phyloP scores from a whole-genome alignment of 208 protist genomes.

The Entamoeba invadens region DNA sequence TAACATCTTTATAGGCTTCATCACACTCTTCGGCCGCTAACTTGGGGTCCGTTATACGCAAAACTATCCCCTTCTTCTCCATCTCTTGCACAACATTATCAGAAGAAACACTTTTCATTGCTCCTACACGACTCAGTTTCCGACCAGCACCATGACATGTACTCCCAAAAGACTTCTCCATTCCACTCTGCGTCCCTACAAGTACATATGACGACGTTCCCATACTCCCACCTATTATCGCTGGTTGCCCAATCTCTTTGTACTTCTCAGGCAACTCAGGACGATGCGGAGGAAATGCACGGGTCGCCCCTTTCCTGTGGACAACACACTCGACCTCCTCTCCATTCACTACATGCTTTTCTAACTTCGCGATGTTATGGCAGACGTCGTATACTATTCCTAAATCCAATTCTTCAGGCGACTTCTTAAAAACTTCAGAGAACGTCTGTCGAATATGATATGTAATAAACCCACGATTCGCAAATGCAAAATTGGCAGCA shows the following conservation, averaged over 20 bases:
- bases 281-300: constrained; percentile 61
- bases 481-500: constrained; percentile 64
- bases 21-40: constrained; percentile 55
- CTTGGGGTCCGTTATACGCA: constrained; percentile 56
- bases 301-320: constrained; percentile 65
- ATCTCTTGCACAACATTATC: constrained; percentile 43
- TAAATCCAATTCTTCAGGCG: constrained; percentile 56
- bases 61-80: constrained; percentile 43
- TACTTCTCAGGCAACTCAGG: constrained; percentile 59
- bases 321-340: constrained; percentile 46
- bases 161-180: not conserved
- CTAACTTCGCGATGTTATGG: constrained; percentile 68
- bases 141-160: constrained; percentile 63
- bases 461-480: constrained; percentile 59
- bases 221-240: constrained; percentile 69
- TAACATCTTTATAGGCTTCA: constrained; percentile 23
- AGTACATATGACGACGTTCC: constrained; percentile 60
- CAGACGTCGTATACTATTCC: constrained; percentile 63
- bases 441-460: constrained; percentile 49
- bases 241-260: constrained; percentile 56
- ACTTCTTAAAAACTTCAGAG: constrained; percentile 33
- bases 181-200: constrained; percentile 53
- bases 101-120: constrained; percentile 19
- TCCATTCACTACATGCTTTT: constrained; percentile 56
- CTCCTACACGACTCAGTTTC: constrained; percentile 34